Base-by-base conservation (phyloP, 2,329 filamentous ascomycete species). In the Macrophomina pseudophaseolina region DNA sequence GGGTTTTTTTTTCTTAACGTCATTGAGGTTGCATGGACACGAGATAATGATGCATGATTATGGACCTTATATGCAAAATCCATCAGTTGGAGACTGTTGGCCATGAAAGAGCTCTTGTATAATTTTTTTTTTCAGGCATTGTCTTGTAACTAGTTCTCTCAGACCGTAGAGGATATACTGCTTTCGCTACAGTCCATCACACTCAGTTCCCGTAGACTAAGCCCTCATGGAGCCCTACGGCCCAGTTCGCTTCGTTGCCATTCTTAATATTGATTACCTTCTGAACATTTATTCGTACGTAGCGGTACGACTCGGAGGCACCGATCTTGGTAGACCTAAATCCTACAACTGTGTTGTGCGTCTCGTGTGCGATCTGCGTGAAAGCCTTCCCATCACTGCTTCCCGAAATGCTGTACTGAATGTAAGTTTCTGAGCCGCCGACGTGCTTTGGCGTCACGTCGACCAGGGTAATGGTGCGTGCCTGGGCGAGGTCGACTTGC, bases 341-440 rank as follows among this genome's bases (percentile, higher is more conserved):
- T 11, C 56, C 56, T 4, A 58, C 53, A 5, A 53, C 64, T 4
- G 64, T 66, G 18, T 66, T 59, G 4, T n/a, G 32, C 38, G 35
- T 32, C 18, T 59, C 64, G 18, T 58, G 52, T 14, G 40, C 42
- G 14, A 51, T 32, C 42, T 32, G 12, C 6, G 40, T 32, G 56
- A 30, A 59, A 14, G 18, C 65, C 12, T 56, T 38, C 1, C 66
- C 64, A n/a, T 71, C 68, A 12, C 32, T 62, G 23, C 63, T 68
- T 2, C 70, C 70, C 16, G 66, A 66, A n/a, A 71, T 54, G 54
- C 65, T 70, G 64, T 70, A 71, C n/a, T 58, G 63, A 23, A 70
- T 66, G 40, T 69, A 71, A 1, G 70, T 71, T 49, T 71, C 70
- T 2, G 68, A 69, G 6, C 70, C 70, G n/a, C 64, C 66, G 12